Evolutionary conservation across 805 yeast species (phyloP).

Genomic region (Ogataea paradorogensis): DNA sequence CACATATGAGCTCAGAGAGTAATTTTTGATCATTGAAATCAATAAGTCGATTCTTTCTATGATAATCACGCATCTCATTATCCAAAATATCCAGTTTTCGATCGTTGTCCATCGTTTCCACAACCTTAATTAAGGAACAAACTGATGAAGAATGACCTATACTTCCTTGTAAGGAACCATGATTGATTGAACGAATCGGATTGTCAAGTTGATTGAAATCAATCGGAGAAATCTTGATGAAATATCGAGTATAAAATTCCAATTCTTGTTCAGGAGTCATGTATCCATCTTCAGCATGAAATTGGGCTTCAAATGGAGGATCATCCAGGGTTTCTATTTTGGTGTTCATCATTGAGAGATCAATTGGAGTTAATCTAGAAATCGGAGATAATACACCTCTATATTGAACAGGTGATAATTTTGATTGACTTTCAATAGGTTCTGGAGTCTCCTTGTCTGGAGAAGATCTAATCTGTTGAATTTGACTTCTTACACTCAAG

Average conservation of each 20-base stretch:
- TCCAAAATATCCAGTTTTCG: slow-evolving; percentile 12
- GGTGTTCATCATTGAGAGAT: background rate
- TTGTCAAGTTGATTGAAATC: slow-evolving; percentile 22
- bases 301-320: slow-evolving; percentile 21
- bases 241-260: slow-evolving; percentile 39
- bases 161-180: slow-evolving; percentile 19
- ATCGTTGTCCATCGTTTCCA: slow-evolving; percentile 7
- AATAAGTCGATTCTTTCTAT: slow-evolving; percentile 14
- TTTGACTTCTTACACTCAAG: background rate
- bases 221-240: slow-evolving; percentile 23
- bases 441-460: slow-evolving; percentile 3
- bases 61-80: slow-evolving; percentile 17
- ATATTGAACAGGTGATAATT: no score
- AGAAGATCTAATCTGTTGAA: slow-evolving; percentile 3
- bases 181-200: slow-evolving; percentile 22
- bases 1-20: slow-evolving; percentile 13
- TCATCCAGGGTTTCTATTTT: slow-evolving; percentile 20
- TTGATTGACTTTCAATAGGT: background rate
- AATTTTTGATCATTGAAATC: slow-evolving; percentile 16
- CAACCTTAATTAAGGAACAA: slow-evolving; percentile 19
- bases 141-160: slow-evolving; percentile 26
- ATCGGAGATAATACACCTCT: background rate
- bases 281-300: slow-evolving; percentile 37
- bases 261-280: slow-evolving; percentile 36
- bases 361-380: slow-evolving; percentile 5